Evolutionary conservation across 2,329 filamentous ascomycete species (phyloP).

Genomic region (Phoma herbarum): DNA sequence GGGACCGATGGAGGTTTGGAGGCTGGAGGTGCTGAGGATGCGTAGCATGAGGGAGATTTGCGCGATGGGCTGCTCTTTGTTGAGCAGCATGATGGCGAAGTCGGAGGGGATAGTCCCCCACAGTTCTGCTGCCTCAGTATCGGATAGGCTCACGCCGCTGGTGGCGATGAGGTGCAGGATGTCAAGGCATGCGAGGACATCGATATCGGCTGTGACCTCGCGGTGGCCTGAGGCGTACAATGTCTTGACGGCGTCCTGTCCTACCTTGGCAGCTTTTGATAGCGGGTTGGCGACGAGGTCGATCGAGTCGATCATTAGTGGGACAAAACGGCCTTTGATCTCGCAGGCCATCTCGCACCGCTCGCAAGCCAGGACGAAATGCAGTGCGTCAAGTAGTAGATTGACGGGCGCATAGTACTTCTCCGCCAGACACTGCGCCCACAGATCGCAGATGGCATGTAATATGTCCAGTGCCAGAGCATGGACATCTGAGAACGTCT

Average conservation of each 20-base stretch:
- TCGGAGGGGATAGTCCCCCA: slow-evolving; percentile 74
- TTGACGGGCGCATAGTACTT: slow-evolving; percentile 69
- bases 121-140: slow-evolving; percentile 60
- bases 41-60: slow-evolving; percentile 72
- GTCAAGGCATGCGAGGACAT: slow-evolving; percentile 70
- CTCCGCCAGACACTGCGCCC: slow-evolving; percentile 73
- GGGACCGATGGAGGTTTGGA: slow-evolving; percentile 72
- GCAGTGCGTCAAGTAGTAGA: slow-evolving; percentile 70
- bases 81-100: slow-evolving; percentile 72
- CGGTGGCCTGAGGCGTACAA: slow-evolving; percentile 51
- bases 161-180: slow-evolving; percentile 71
- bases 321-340: slow-evolving; percentile 65
- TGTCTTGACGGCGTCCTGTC: slow-evolving; percentile 37
- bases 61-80: slow-evolving; percentile 68
- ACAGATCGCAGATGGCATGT: slow-evolving; percentile 70
- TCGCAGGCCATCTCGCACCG: slow-evolving; percentile 66
- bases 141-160: slow-evolving; percentile 60
- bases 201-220: slow-evolving; percentile 65
- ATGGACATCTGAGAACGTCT: slow-evolving; percentile 60
- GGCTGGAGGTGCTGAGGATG: slow-evolving; percentile 72
- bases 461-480: slow-evolving; percentile 70
- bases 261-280: slow-evolving; percentile 45
- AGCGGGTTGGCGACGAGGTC: slow-evolving; percentile 65
- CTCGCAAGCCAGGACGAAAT: slow-evolving; percentile 70
- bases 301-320: slow-evolving; percentile 55